phyloP scores from a whole-genome alignment of 805 yeast species.

The Candida ortonii region DNA sequence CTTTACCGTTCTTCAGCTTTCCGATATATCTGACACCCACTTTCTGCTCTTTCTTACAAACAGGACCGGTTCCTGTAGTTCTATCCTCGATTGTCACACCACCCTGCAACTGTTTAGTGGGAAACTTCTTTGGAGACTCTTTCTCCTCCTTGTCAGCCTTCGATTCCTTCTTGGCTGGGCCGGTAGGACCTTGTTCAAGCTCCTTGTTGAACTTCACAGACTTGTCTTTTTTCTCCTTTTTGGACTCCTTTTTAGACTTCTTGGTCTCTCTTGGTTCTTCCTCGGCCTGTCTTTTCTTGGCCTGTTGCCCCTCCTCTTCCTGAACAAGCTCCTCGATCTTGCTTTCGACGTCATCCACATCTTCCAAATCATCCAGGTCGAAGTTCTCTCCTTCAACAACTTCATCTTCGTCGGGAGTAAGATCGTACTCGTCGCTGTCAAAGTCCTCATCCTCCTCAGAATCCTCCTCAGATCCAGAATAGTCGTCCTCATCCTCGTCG shows the following conservation, averaged over 20 bases:
- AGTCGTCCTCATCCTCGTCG: constrained; percentile 61
- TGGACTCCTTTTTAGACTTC: constrained; percentile 30
- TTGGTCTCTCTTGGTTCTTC: constrained; percentile 32
- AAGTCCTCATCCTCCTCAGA: constrained; percentile 44
- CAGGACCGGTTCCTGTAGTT: constrained; percentile 80
- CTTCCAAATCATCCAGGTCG: constrained; percentile 63
- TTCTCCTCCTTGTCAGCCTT: constrained; percentile 26
- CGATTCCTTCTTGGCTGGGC: constrained; percentile 30
- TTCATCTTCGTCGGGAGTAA: constrained; percentile 78
- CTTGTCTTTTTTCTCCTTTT: constrained; percentile 37
- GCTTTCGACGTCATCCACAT: constrained; percentile 66
- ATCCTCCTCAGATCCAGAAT: constrained; percentile 46
- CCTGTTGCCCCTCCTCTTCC: constrained; percentile 39
- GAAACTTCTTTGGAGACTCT: constrained; percentile 48
- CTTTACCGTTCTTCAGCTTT: constrained; percentile 93
- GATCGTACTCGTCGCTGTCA: constrained; percentile 56
- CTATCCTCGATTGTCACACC: constrained; percentile 94
- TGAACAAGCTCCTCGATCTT: constrained; percentile 74
- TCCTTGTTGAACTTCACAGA: constrained; percentile 87
- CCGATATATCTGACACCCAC: constrained; percentile 98
- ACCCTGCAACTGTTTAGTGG: constrained; percentile 81
- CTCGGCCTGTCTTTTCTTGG: constrained; percentile 34
- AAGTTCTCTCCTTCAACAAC: constrained; percentile 47
- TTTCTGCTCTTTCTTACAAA: constrained; percentile 82
- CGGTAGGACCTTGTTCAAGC: constrained; percentile 92